Conservation (phyloP, 371 early-diverging fungal species). For the Zychaea mexicana region DNA sequence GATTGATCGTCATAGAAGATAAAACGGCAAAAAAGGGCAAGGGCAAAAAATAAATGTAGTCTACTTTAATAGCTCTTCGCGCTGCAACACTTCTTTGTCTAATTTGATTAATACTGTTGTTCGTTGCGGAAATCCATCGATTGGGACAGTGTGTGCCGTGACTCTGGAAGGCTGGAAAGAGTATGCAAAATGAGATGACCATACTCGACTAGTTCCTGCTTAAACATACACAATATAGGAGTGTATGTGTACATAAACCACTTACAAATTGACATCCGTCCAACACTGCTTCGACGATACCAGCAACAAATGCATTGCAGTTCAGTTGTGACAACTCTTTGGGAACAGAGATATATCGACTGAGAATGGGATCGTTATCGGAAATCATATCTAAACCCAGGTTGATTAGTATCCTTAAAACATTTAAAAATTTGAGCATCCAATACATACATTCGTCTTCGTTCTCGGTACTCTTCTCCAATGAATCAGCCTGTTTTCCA, state of each 20-base stretch:
- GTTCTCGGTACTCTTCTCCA: conserved; percentile 91
- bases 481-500: conserved; percentile 93
- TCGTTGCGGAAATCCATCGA: conserved; percentile 86
- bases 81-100: conserved; percentile 76
- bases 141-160: conserved; percentile 91
- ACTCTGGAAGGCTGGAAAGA: conserved; percentile 83
- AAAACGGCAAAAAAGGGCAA: conserved; percentile 66
- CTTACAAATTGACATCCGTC: conserved; percentile 92
- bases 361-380: conserved; percentile 91
- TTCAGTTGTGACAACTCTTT: conserved; percentile 90
- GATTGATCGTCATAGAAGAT: conserved; percentile 58
- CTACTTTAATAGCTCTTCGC: conserved; percentile 74
- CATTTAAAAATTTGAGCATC: not conserved
- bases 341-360: conserved; percentile 90
- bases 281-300: conserved; percentile 93
- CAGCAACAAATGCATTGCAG: conserved; percentile 93
- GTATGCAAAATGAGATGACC: not conserved
- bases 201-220: no score
- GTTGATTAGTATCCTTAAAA: not conserved
- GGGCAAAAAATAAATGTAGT: conserved; percentile 35
- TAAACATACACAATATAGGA: not conserved
- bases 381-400: conserved; percentile 87
- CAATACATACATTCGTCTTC: conserved; percentile 96
- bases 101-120: conserved; percentile 96
- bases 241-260: not conserved